Evolutionary conservation across 2,329 filamentous ascomycete species (phyloP), one percentile per base, ranked within the genome.

Genomic region (Lachnellula cervina): DNA sequence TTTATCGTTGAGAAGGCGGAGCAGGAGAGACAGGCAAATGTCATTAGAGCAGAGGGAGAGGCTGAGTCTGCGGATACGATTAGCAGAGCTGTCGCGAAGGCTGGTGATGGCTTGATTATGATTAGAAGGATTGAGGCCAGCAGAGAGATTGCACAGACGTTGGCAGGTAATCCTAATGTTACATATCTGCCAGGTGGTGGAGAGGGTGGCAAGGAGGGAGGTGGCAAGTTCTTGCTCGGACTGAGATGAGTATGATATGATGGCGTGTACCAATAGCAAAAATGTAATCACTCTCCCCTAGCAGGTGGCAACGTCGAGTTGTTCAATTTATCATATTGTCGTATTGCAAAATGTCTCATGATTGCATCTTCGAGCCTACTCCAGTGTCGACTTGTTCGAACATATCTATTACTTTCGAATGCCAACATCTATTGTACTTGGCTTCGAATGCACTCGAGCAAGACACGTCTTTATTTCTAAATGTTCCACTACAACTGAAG

Each of bases 1-100:
- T 99, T 99, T 80, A 95, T 99, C 66, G 94, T 99, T 72, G 94
- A 99, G 82, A 90, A 90, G 74, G 94, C 94, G 59, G 94, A 99
- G 82, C 94, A 99, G 80, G 94, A 99, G 79, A 83, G 94, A 68
- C 94, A 99, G 78, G 94, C 94, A 66, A 97, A 94, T 77, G 94
- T 99, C 69, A 99, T 99, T 74, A 85, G 94, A 55, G 94, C 94
- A 51, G 94, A 99, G 82, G 94, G 94, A 72, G 94, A 99, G 77
- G 93, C 93, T 64, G 93, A 97, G 82, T 90, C 88, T 68, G 94
- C 94, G 49, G 94, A 99, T 54, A 95, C 91, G 62, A 97, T 99
- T 72, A 88, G 84, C 76, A 94, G 87, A 78, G 93, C 93, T 19
- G 92, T 99, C 65, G 86, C 90, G 65, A 97, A 95, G 84, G 83